Conservation (phyloP, 345 rosid genomes). For the Moricandia moricandioides region DNA sequence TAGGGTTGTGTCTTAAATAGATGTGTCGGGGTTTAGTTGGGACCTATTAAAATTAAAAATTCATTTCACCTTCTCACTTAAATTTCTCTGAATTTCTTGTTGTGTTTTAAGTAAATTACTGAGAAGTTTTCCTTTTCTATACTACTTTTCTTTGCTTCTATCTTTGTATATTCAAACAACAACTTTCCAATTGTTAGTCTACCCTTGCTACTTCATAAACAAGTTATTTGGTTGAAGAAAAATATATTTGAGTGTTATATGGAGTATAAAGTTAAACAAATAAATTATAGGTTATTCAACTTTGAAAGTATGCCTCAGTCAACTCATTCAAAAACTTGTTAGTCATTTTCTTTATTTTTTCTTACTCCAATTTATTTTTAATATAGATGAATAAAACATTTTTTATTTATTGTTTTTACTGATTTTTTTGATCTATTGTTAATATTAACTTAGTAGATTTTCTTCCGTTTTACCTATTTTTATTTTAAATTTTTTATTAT, state of each 20-base stretch:
- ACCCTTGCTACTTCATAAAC: neutral
- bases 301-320: neutral
- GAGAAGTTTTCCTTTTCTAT: neutral
- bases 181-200: neutral
- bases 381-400: neutral
- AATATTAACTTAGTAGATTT: neutral
- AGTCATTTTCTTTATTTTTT: neutral
- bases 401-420: too few species aligned
- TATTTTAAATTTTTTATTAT: neutral
- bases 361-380: neutral
- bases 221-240: neutral
- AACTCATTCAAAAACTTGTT: neutral
- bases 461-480: neutral
- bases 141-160: neutral
- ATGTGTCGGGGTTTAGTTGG: neutral
- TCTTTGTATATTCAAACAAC: neutral
- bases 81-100: conserved; percentile 14
- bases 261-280: neutral
- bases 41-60: neutral
- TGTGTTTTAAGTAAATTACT: conserved; percentile 13
- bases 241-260: neutral
- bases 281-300: neutral
- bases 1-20: neutral
- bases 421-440: neutral
- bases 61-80: neutral